Evolutionary conservation across 164 flowering plant species (phyloP), one percentile per base, ranked within the genome.

Genomic region (Piper longum): DNA sequence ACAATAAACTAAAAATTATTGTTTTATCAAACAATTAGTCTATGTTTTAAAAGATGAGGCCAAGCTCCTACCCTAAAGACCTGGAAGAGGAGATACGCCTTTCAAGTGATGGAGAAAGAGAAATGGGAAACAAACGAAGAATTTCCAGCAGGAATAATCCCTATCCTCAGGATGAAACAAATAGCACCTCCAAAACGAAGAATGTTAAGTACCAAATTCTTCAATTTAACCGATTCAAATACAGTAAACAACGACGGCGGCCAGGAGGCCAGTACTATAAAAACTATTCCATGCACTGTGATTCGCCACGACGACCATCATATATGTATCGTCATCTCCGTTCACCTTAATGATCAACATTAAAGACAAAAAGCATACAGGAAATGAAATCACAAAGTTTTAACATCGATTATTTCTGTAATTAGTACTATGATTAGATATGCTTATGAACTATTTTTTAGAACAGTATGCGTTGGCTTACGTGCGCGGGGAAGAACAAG

Each of bases 121-220:
- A 26, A 41, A 16, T 39, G 12, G 51, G n/a, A 41, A 17, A 41
- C 4, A 16, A 16, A 40, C 5, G 43, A 16, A 60, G 41, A n/a
- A 4, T 60, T 51, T n/a, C 62, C 48, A 42, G 16, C 40, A 60
- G 62, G 62, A 60, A 60, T 26, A 60, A 42, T 60, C 42, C 26
- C 44, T 17, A 60, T 60, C 4, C 62, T 41, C n/a, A 12, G 62
- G 2, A 26, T 26, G 41, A 60, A 60, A 9, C 44, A 41, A 18
- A 40, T 41, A 9, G 16, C 14, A n/a, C 4, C 19, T 5, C 5
- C 3, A 11, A 41, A 60, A 41, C 48, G 48, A 43, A 60, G 62
- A 60, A 60, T 41, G 36, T 26, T 26, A 26, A 41, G 6, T 14
- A 5, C 3, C 13, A 13, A 13, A 12, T 5, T 26, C 26, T 12